Evolutionary conservation across 108 stramenopile species (phyloP), one percentile per base, ranked within the genome.

Genomic region (Cylindrotheca closterium): DNA sequence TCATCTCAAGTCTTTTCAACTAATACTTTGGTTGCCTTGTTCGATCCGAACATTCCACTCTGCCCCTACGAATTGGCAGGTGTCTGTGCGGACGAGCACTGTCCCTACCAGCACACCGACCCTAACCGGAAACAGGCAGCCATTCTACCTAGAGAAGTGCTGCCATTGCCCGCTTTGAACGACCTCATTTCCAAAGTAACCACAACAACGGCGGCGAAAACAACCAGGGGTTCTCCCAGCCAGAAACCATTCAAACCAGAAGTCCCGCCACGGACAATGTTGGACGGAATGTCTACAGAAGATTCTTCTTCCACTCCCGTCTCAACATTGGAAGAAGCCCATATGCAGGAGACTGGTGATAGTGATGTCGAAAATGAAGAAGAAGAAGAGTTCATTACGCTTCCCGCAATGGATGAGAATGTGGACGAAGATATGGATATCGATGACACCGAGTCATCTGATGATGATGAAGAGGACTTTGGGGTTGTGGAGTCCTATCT

Each of bases 61-160:
- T 91, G 89, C 63, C 89, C 89, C 0, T 91, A 87, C 55, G 89
- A 91, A 60, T 54, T 91, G 29, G 79, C 76, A 2, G 89, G 89
- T 23, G 72, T 73, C 0, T 91, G 89, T 57, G 80, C 75, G 42
- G 89, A 91, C 25, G 59, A 75, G 19, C 60, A 59, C 59, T 91
- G 89, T 58, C 75, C 75, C 0, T 91, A 87, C 67, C 89, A 87
- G 34, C 89, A 91, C 63, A 55, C 79, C 17, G 15, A 24, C 0
- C 64, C 53, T 47, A 18, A 21, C 12, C 49, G 28, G 4, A 42
- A 42, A 42, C 37, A 15, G 15, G 37, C 37, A 2, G 34, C 32
- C 22, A 46, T 48, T 55, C n/a, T 55, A 52, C 24, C 58, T 55
- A 42, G 63, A 8, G 75, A 70, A 47, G 30, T 46, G 0, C 37